A percentile compares a stretch with the other conserved stretches of the same genome.
These are phyloP conservation scores for Fusarium setosum DNA, from an alignment of 2,329 filamentous ascomycete species.

Conservation along the genomic window DNA sequence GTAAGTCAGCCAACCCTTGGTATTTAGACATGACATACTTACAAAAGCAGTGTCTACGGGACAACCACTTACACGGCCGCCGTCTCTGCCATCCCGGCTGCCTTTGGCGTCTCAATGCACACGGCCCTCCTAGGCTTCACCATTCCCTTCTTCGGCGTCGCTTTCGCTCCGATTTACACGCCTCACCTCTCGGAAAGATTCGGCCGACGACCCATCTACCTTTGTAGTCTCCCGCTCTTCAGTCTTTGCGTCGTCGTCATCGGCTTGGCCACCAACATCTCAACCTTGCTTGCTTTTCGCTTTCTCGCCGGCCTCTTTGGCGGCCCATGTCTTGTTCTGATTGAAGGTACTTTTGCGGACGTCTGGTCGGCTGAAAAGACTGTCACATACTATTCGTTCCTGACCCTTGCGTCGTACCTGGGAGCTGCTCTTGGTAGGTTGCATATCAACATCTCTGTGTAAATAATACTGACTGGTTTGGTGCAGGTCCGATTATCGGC, in stretches of 20 bases:
- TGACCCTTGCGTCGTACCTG: conserved; percentile 6
- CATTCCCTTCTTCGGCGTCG: conserved; percentile 10
- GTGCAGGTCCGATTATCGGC: conserved; percentile 7
- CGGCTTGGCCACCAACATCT: conserved; percentile 9
- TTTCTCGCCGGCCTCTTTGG: conserved; percentile 12
- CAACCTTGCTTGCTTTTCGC: conserved; percentile 10
- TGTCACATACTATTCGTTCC: conserved; percentile 16
- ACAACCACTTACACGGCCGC: conserved; percentile 12
- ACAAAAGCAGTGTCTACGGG: conserved; percentile 7
- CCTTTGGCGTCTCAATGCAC: conserved; percentile 2
- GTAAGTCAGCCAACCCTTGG: background rate
- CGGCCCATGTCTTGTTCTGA: conserved; percentile 9
- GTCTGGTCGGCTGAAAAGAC: conserved; percentile 13
- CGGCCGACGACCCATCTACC: conserved; percentile 9
- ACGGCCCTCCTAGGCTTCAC: conserved; percentile 15
- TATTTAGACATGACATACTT: background rate
- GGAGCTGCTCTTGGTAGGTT: conserved; percentile 11
- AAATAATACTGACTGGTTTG: background rate
- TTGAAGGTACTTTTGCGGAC: conserved; percentile 12
- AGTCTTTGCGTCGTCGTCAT: conserved; percentile 17
- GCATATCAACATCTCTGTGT: background rate
- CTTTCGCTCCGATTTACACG: conserved; percentile 11
- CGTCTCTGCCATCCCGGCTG: conserved; percentile 3
- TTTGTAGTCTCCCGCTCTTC: conserved; percentile 8
- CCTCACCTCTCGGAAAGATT: conserved; percentile 13